These are phyloP conservation scores for Discostella stelligera DNA, from an alignment of 352 stramenopile genomes.

Conservation along the genomic window DNA sequence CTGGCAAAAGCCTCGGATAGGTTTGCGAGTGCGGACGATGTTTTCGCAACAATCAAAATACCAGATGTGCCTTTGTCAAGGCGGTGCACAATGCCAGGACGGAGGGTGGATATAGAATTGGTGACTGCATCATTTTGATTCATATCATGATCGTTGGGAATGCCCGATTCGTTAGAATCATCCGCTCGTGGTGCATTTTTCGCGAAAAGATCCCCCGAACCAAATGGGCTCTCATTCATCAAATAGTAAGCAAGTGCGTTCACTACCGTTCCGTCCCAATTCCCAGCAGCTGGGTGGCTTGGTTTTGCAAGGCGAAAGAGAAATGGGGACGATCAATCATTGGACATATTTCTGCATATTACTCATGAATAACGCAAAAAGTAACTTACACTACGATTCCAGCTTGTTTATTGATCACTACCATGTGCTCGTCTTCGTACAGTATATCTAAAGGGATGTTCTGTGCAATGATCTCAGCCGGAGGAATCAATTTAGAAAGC, in stretches of 20 bases:
- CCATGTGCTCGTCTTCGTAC: constrained; percentile 85
- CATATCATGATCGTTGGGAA: constrained; percentile 29
- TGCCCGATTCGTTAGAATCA: not conserved
- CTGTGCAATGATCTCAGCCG: constrained; percentile 73
- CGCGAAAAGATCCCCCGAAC: constrained; percentile 70
- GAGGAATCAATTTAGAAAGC: constrained; percentile 52
- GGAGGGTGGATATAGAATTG: constrained; percentile 61
- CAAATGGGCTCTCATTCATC: constrained; percentile 64
- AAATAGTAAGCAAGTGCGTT: constrained; percentile 86
- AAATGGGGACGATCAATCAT: not conserved
- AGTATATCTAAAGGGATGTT: constrained; percentile 80
- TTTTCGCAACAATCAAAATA: constrained; percentile 85
- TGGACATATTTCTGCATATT: not conserved
- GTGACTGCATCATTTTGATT: constrained; percentile 54
- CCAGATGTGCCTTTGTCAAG: constrained; percentile 88
- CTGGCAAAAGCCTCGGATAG: constrained; percentile 81
- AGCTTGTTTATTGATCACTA: constrained; percentile 85
- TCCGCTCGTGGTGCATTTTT: constrained; percentile 20
- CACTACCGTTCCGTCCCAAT: constrained; percentile 85
- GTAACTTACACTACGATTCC: constrained; percentile 80
- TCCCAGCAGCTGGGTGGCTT: constrained; percentile 83
- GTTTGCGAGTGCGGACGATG: constrained; percentile 58
- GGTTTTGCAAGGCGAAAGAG: not conserved
- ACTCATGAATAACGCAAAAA: constrained; percentile 1
- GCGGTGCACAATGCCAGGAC: constrained; percentile 86